Evolutionary conservation across 768 basidiomycete species (phyloP).

Genomic region (Kwoniella sp.): DNA sequence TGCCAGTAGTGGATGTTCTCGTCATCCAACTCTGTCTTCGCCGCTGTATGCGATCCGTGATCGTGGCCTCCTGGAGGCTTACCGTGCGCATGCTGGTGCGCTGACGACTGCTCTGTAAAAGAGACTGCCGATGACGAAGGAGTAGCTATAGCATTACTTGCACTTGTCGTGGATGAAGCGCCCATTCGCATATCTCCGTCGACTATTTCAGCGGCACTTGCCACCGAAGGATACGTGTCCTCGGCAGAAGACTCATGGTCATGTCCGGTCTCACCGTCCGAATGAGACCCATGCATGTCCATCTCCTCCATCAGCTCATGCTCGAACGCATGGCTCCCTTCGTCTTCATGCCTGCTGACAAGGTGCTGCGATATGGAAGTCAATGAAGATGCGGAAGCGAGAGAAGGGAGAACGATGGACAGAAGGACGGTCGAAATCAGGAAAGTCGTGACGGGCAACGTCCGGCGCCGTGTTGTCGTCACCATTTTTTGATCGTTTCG

Average conservation of each 20-base stretch:
- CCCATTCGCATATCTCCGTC: not conserved
- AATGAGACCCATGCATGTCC: conserved; percentile 14
- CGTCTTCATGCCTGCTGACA: conserved; percentile 19
- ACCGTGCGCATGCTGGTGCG: conserved; percentile 10
- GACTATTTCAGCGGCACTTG: conserved; percentile 8
- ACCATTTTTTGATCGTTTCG: conserved; percentile 14
- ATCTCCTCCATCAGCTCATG: conserved; percentile 10
- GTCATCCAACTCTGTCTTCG: conserved; percentile 35
- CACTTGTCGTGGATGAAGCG: conserved; percentile 1
- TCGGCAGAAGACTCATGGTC: not conserved
- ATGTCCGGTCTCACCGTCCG: not conserved
- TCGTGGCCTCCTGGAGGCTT: conserved; percentile 14
- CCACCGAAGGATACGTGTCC: not conserved
- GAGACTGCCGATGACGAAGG: conserved; percentile 7
- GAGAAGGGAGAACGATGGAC: conserved; percentile 23
- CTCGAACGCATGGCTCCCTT: conserved; percentile 1
- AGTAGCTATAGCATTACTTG: not conserved
- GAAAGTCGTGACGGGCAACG: conserved; percentile 31
- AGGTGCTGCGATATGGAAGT: not conserved
- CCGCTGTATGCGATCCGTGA: conserved; percentile 36
- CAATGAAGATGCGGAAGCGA: conserved; percentile 4
- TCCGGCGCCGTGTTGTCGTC: conserved; percentile 9
- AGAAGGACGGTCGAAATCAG: conserved; percentile 22
- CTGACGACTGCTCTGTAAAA: not conserved
- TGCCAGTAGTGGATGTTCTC: conserved; percentile 33